Percentiles rank a stretch among this genome's conserved stretches.
phyloP scores from a whole-genome alignment of 441 rosid species.

The Gossypium gossypioides region DNA sequence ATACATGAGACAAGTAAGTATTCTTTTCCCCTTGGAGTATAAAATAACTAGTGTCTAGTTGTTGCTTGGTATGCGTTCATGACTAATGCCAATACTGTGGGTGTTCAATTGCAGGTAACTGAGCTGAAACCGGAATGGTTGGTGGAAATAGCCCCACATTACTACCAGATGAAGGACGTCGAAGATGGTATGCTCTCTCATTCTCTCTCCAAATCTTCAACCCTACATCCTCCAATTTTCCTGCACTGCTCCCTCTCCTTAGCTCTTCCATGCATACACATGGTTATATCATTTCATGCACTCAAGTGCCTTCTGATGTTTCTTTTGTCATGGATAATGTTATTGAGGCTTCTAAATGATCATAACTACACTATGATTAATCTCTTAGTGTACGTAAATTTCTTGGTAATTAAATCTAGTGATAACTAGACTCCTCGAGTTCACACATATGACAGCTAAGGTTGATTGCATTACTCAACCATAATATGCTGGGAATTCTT shows the following conservation, averaged over 20 bases:
- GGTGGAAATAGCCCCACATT: conserved; percentile 93
- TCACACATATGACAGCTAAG: background rate
- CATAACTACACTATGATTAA: background rate
- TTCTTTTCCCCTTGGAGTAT: background rate
- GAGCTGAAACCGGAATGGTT: conserved; percentile 97
- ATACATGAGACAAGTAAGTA: conserved; percentile 79
- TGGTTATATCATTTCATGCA: background rate
- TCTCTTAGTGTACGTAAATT: background rate
- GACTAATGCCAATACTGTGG: conserved; percentile 21
- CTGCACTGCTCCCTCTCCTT: background rate
- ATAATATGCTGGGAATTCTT: background rate
- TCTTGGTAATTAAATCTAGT: background rate
- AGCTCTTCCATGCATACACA: background rate
- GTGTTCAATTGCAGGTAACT: conserved; percentile 53
- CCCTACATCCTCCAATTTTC: background rate
- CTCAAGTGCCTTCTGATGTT: background rate
- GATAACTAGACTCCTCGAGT: background rate
- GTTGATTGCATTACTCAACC: background rate
- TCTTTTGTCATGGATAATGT: background rate
- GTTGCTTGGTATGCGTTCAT: conserved; percentile 1
- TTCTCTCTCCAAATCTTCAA: conserved; percentile 10
- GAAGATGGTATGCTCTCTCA: conserved; percentile 57
- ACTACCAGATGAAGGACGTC: conserved; percentile 87
- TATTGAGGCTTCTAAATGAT: background rate
- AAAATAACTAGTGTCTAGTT: background rate